Conservation (phyloP, 129 eudicot genomes). For the Centrapalus pauciflorus region DNA sequence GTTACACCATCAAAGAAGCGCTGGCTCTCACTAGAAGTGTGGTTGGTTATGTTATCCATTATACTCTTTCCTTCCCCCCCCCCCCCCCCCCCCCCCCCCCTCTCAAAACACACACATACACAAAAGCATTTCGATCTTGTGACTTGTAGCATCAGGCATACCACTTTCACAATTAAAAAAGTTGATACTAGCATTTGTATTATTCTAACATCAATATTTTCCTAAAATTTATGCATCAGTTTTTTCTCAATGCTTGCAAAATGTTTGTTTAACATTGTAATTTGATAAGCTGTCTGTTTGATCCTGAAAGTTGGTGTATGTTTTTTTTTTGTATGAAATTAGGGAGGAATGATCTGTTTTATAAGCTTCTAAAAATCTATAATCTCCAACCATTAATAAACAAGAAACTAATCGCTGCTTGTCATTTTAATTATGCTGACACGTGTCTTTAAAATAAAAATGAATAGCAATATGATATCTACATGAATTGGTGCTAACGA, state of each 20-base stretch:
- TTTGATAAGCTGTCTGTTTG: background rate
- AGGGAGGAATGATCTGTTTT: background rate
- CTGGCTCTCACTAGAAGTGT: constrained; percentile 77
- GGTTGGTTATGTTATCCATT: constrained; percentile 39
- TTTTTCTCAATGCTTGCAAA: constrained; percentile 4
- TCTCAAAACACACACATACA: background rate
- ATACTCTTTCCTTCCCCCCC: background rate
- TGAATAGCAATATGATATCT: no score
- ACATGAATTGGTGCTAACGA: no score
- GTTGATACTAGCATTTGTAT: background rate
- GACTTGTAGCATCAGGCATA: background rate
- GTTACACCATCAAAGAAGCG: constrained; percentile 95
- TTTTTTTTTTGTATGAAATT: background rate
- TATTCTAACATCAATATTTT: background rate
- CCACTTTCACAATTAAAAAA: background rate
- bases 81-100: no score
- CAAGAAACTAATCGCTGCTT: no score
- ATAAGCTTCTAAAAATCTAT: no score
- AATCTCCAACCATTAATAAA: no score
- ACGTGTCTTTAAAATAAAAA: no score
- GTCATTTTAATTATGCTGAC: no score
- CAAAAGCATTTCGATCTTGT: background rate
- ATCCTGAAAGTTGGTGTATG: background rate
- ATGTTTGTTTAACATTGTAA: background rate
- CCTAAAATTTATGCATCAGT: background rate